A percentile compares a stretch with the other conserved stretches of the same genome.
Conservation (phyloP, 2,329 filamentous ascomycete species). For the Cadophora gregata region DNA sequence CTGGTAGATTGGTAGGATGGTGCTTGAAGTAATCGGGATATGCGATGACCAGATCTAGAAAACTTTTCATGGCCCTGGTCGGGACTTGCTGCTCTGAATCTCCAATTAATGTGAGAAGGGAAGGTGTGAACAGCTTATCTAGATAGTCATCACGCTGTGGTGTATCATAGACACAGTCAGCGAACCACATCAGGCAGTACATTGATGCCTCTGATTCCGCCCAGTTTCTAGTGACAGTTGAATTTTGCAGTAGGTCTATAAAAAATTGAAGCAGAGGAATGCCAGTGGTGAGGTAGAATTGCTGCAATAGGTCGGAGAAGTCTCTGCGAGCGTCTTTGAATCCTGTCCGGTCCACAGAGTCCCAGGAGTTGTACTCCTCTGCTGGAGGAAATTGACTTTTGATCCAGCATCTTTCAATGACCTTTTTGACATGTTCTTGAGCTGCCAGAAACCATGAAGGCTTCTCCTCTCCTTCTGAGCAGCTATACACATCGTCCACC, state of each 20-base stretch:
- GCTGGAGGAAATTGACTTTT: constrained; percentile 68
- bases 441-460: constrained; percentile 64
- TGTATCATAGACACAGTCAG: constrained; percentile 68
- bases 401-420: constrained; percentile 68
- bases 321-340: constrained; percentile 79
- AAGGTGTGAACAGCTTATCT: constrained; percentile 64
- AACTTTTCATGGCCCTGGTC: constrained; percentile 68
- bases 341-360: constrained; percentile 68
- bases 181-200: constrained; percentile 69
- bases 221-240: constrained; percentile 58
- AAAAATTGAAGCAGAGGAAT: constrained; percentile 62
- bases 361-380: constrained; percentile 67
- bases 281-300: constrained; percentile 68
- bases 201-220: constrained; percentile 64
- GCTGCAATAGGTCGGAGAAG: constrained; percentile 77
- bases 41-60: constrained; percentile 71
- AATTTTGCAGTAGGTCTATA: constrained; percentile 58
- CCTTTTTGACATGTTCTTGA: constrained; percentile 64
- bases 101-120: constrained; percentile 61
- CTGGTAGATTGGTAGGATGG: constrained; percentile 69
- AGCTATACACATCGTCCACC: constrained; percentile 59
- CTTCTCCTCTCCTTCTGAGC: constrained; percentile 50
- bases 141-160: constrained; percentile 64
- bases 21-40: constrained; percentile 80
- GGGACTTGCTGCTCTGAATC: constrained; percentile 60